Evolutionary conservation across 164 flowering plant species (phyloP).

Genomic region (Magnolia changhungtana): DNA sequence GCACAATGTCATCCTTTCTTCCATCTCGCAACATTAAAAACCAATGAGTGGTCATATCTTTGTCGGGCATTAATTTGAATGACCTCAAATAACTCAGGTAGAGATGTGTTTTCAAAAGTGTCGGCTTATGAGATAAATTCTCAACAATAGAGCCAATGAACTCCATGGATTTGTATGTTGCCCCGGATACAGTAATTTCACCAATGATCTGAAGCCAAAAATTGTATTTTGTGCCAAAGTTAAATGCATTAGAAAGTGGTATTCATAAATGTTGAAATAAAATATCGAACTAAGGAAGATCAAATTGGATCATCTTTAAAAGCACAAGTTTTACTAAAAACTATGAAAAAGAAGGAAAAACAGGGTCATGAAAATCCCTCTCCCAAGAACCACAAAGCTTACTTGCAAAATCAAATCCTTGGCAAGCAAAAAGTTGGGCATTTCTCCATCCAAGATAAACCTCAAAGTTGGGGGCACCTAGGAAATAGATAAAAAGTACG

Average conservation of each 20-base stretch:
- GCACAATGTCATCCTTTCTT: too few species aligned
- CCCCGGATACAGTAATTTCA: conserved; percentile 95
- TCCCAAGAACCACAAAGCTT: conserved; percentile 20
- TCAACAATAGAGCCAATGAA: conserved; percentile 92
- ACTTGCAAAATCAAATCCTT: conserved; percentile 98
- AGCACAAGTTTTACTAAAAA: not conserved
- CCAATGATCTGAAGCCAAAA: conserved; percentile 74
- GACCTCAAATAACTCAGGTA: not conserved
- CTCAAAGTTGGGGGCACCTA: too few species aligned
- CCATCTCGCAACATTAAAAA: conserved; percentile 56
- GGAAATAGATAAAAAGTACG: too few species aligned
- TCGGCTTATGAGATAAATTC: conserved; percentile 68
- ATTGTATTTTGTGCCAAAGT: not conserved
- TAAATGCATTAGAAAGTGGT: not conserved
- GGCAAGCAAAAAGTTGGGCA: too few species aligned
- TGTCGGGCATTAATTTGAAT: not conserved
- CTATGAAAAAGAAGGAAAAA: not conserved
- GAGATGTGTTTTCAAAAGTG: not conserved
- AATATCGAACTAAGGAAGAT: not conserved
- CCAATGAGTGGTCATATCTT: not conserved
- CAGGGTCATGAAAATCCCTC: not conserved
- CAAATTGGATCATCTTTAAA: not conserved
- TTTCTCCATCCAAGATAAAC: too few species aligned
- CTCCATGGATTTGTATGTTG: conserved; percentile 96
- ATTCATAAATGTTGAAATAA: not conserved